These are phyloP conservation scores for Lepidopterella palustris DNA, from an alignment of 495 filamentous ascomycete genomes.

Conservation along the genomic window DNA sequence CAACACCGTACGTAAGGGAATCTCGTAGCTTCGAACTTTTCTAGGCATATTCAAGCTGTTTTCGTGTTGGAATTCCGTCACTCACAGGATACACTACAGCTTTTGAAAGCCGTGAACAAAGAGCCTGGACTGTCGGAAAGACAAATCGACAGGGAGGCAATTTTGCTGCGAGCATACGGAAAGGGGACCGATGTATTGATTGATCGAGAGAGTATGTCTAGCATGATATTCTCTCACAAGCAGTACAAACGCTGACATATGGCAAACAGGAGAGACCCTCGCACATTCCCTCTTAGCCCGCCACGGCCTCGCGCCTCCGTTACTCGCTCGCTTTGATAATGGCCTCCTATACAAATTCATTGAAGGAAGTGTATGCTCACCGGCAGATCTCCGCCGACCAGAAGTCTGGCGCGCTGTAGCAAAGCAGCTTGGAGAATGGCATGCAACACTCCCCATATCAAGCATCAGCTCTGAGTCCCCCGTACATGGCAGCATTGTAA, in stretches of 20 bases:
- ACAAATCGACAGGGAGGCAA: constrained; percentile 75
- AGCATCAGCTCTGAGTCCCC: constrained; percentile 25
- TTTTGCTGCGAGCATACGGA: constrained; percentile 90
- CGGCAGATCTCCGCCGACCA: constrained; percentile 62
- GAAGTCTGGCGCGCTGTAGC: constrained; percentile 80
- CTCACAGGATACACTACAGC: constrained; percentile 38
- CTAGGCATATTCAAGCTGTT: neutral
- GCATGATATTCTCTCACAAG: neutral
- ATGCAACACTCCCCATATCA: constrained; percentile 61
- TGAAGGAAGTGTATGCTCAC: constrained; percentile 66
- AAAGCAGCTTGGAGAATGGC: constrained; percentile 81
- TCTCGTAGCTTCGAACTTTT: neutral
- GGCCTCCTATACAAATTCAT: constrained; percentile 93
- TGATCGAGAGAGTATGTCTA: constrained; percentile 84
- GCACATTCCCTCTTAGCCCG: constrained; percentile 71
- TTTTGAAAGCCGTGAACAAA: constrained; percentile 82
- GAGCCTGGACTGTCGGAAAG: constrained; percentile 67
- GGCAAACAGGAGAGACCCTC: constrained; percentile 53
- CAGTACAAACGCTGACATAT: neutral
- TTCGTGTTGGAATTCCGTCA: neutral
- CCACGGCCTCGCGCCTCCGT: constrained; percentile 71
- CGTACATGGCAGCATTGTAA: neutral
- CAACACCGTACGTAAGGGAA: constrained; percentile 63
- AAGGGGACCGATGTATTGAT: constrained; percentile 92
- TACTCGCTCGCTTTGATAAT: constrained; percentile 92